Percentiles rank a stretch among this genome's conserved stretches.
Conservation (phyloP, 495 filamentous ascomycete species). For the Parachaetomium inaequale region DNA sequence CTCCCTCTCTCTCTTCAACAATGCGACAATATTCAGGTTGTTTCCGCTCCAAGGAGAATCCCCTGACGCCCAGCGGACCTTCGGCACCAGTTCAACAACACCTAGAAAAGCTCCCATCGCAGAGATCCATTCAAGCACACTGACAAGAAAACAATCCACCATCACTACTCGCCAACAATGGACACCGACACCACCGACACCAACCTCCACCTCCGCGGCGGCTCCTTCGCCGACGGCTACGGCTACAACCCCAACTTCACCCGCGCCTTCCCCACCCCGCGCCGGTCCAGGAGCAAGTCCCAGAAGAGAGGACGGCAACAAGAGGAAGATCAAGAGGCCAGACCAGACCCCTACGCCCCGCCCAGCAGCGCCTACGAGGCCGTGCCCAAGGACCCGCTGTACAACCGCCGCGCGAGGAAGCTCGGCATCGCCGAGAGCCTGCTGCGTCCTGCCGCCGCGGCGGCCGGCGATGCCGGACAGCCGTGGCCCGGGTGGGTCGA, state of each 20-base stretch:
- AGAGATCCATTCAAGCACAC: too few relatives aligned
- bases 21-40: background rate
- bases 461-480: background rate
- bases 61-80: background rate
- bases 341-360: background rate
- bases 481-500: background rate
- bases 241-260: constrained; percentile 4
- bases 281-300: too few relatives aligned
- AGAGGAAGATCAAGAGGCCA: background rate
- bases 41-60: background rate
- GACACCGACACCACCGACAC: background rate
- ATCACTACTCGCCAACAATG: background rate
- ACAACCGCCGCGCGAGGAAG: background rate
- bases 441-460: background rate
- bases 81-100: background rate
- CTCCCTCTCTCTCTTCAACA: background rate
- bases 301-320: background rate
- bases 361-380: background rate
- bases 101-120: too few relatives aligned
- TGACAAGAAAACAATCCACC: background rate
- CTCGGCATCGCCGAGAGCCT: constrained; percentile 19
- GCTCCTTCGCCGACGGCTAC: background rate
- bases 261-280: background rate
- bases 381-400: background rate
- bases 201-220: constrained; percentile 1